phyloP scores from a whole-genome alignment of 169 alveolate genomes.

The Prorocentrum cordatum region DNA sequence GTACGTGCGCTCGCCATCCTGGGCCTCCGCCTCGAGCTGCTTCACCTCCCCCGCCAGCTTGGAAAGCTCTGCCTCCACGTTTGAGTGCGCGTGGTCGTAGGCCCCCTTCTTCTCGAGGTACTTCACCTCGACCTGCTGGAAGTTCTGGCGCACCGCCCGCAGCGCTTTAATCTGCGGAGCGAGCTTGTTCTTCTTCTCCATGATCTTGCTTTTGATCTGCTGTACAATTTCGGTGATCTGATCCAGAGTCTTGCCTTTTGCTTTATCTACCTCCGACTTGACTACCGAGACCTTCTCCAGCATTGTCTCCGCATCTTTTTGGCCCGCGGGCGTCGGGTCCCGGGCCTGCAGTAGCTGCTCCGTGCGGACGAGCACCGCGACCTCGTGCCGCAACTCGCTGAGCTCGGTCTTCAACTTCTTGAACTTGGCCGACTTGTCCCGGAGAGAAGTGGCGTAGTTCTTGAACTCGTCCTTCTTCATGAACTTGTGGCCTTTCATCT shows the following conservation, averaged over 20 bases:
- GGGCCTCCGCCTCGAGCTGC: slow-evolving; percentile 38
- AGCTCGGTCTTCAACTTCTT: slow-evolving; percentile 56
- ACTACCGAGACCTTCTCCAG: slow-evolving; percentile 44
- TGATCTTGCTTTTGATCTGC: slow-evolving; percentile 35
- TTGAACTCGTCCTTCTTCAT: slow-evolving; percentile 63
- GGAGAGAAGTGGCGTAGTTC: slow-evolving; percentile 36
- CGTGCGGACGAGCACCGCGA: slow-evolving; percentile 12
- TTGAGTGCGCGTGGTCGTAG: slow-evolving; percentile 44
- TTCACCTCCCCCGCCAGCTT: slow-evolving; percentile 13
- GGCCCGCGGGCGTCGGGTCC: slow-evolving; percentile 33
- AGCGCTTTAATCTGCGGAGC: slow-evolving; percentile 63
- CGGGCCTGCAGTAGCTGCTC: slow-evolving; percentile 39
- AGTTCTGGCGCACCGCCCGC: slow-evolving; percentile 45
- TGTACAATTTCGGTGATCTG: slow-evolving; percentile 47
- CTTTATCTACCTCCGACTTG: slow-evolving; percentile 53
- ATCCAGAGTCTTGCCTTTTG: slow-evolving; percentile 59
- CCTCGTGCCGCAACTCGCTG: slow-evolving; percentile 43
- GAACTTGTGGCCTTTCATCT: slow-evolving; percentile 65
- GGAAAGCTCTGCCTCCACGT: slow-evolving; percentile 24
- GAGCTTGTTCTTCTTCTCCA: slow-evolving; percentile 55
- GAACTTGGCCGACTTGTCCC: slow-evolving; percentile 66
- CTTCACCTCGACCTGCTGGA: slow-evolving; percentile 63
- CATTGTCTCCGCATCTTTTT: slow-evolving; percentile 10
- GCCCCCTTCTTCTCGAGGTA: slow-evolving; percentile 49
- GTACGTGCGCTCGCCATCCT: slow-evolving; percentile 43